These are phyloP conservation scores for Wickerhamiella kazuoi DNA, from an alignment of 805 yeast species.

Conservation along the genomic window DNA sequence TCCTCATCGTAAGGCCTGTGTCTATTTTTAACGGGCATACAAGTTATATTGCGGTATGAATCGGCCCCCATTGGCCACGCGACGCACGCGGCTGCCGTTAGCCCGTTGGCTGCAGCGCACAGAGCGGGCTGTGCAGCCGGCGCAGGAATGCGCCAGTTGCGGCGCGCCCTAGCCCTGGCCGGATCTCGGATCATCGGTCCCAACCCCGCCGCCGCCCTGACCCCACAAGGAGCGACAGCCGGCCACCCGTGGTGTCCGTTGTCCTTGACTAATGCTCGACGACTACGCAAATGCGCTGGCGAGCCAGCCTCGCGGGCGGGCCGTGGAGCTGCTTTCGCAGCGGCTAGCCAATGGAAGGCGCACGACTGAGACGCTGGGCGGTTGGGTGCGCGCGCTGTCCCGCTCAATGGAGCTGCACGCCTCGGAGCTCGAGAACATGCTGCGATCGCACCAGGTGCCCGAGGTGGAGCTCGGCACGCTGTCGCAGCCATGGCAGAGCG, in stretches of 20 bases:
- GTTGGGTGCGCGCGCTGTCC: slow-evolving; percentile 39
- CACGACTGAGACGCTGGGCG: slow-evolving; percentile 43
- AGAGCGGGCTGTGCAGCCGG: no score
- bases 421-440: slow-evolving; percentile 26
- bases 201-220: no score
- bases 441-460: slow-evolving; percentile 8
- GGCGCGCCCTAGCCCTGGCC: no score
- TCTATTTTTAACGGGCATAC: no score
- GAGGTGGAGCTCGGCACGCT: slow-evolving; percentile 16
- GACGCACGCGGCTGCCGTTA: no score
- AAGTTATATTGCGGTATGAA: no score
- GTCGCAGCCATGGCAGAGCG: slow-evolving; percentile 16
- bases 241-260: neutral
- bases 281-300: slow-evolving; percentile 13
- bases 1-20: no score
- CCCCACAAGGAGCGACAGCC: no score
- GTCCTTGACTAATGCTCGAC: neutral
- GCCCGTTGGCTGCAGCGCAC: no score
- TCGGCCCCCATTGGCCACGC: no score
- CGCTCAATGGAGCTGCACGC: slow-evolving; percentile 32
- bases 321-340: slow-evolving; percentile 40
- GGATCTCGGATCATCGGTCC: no score
- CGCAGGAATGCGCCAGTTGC: no score
- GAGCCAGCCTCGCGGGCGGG: slow-evolving; percentile 31
- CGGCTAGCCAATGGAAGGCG: slow-evolving; percentile 37